These are phyloP conservation scores for Pythium chondricola DNA, from an alignment of 352 stramenopile species.

Conservation along the genomic window DNA sequence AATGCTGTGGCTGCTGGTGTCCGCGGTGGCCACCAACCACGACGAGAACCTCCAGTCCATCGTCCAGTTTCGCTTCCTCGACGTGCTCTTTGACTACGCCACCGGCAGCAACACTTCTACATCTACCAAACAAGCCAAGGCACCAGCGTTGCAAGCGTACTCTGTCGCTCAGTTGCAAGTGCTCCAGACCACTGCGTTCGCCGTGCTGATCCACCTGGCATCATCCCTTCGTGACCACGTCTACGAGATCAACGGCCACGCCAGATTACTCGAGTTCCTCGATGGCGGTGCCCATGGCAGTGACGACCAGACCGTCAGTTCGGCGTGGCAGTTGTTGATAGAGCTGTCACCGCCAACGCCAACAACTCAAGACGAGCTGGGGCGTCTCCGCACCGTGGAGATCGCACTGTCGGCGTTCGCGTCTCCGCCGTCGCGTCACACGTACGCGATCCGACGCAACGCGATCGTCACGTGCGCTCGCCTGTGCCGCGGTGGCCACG, in stretches of 20 bases:
- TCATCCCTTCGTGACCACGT: constrained; percentile 51
- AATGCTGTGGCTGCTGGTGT: constrained; percentile 59
- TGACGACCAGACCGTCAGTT: constrained; percentile 30
- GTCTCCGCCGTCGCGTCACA: constrained; percentile 35
- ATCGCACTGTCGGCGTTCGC: constrained; percentile 42
- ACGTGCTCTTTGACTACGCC: constrained; percentile 55
- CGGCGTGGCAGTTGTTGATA: constrained; percentile 49
- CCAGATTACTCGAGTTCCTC: constrained; percentile 36
- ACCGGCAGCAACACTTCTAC: constrained; percentile 7
- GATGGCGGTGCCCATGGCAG: constrained; percentile 22
- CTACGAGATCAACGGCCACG: constrained; percentile 46
- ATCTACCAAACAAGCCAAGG: not conserved
- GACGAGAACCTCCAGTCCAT: constrained; percentile 48
- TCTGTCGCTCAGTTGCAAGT: constrained; percentile 38
- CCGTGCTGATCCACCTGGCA: constrained; percentile 47
- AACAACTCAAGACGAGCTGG: constrained; percentile 43
- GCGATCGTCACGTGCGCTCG: constrained; percentile 47
- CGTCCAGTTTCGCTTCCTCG: constrained; percentile 62
- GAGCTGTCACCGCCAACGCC: constrained; percentile 28
- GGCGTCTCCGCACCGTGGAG: constrained; percentile 40
- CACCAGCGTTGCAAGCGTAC: constrained; percentile 26
- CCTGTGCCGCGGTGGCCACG: constrained; percentile 49
- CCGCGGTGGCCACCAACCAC: constrained; percentile 43
- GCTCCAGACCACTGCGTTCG: constrained; percentile 51
- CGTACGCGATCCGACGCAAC: constrained; percentile 60